Conservation (phyloP, 2,329 filamentous ascomycete species). For the Cercospora nicotianae region DNA sequence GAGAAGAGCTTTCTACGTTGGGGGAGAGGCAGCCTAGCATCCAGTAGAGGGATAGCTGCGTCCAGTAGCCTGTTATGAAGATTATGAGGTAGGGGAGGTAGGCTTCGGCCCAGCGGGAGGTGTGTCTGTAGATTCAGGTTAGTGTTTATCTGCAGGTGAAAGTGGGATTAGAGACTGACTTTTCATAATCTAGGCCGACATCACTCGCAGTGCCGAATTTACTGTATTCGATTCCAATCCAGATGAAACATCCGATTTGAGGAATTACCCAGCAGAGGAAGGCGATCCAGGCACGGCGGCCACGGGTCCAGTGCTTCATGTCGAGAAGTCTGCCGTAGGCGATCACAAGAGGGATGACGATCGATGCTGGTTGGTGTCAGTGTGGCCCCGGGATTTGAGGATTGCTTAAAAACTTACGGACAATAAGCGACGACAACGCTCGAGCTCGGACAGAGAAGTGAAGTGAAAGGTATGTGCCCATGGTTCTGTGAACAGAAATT, state of each 20-base stretch:
- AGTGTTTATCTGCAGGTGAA: neutral
- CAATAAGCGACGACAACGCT: slow-evolving; percentile 38
- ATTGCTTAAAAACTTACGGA: too few relatives aligned
- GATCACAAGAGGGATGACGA: slow-evolving; percentile 30
- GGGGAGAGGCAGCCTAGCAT: slow-evolving; percentile 42
- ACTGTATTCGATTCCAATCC: slow-evolving; percentile 33
- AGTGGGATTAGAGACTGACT: slow-evolving; percentile 9
- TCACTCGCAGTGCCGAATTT: slow-evolving; percentile 10
- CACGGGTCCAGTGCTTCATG: slow-evolving; percentile 35
- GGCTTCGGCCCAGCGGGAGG: slow-evolving; percentile 23
- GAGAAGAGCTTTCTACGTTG: slow-evolving; percentile 37
- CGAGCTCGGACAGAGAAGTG: slow-evolving; percentile 41
- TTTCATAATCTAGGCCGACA: slow-evolving; percentile 22
- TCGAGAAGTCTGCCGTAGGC: slow-evolving; percentile 31
- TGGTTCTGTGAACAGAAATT: slow-evolving; percentile 21
- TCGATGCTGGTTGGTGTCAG: slow-evolving; percentile 21
- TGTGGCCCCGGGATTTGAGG: too few relatives aligned
- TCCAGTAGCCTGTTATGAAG: slow-evolving; percentile 29
- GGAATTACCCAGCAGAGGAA: slow-evolving; percentile 37
- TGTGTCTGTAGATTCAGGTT: slow-evolving; percentile 9
- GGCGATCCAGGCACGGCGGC: slow-evolving; percentile 34
- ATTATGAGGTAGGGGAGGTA: slow-evolving; percentile 32
- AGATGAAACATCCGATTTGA: slow-evolving; percentile 37
- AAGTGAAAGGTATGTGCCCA: slow-evolving; percentile 41
- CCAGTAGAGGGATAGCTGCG: slow-evolving; percentile 40